Evolutionary conservation across 1,284 basidiomycete species (phyloP).

Genomic region (Irpex lacteus): DNA sequence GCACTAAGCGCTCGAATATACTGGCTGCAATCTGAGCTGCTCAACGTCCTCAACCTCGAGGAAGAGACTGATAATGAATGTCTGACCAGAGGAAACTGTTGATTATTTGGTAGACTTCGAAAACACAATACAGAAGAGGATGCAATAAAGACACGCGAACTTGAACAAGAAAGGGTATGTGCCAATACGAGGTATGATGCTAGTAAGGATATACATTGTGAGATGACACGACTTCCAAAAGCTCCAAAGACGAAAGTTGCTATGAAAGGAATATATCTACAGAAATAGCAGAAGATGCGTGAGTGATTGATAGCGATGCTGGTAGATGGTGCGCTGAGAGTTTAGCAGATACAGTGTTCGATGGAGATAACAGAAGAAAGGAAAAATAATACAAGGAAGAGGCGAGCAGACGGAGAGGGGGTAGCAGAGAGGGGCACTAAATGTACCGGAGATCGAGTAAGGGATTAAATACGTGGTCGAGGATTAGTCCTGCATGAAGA

Average conservation of each 20-base stretch:
- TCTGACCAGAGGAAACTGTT: too few species aligned
- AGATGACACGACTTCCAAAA: background rate
- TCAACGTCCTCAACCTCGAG: background rate
- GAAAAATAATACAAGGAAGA: background rate
- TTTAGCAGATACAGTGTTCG: background rate
- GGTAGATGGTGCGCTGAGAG: background rate
- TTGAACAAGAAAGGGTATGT: background rate
- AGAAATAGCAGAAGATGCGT: background rate
- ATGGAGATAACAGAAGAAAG: background rate
- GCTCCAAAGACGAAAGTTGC: background rate
- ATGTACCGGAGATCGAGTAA: background rate
- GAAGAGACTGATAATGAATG: too few species aligned
- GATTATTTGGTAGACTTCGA: too few species aligned
- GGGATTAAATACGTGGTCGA: too few species aligned
- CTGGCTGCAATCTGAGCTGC: background rate
- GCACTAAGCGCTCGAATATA: background rate
- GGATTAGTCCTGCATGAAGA: background rate
- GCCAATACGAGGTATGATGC: background rate
- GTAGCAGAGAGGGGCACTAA: background rate
- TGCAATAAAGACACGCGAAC: too few species aligned
- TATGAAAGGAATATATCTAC: background rate
- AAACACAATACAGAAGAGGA: background rate
- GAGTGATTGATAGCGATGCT: background rate
- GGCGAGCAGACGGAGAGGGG: background rate
- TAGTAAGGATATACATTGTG: background rate